Evolutionary conservation across 768 basidiomycete genomes (phyloP).

Genomic region (Termitomyces sp.): DNA sequence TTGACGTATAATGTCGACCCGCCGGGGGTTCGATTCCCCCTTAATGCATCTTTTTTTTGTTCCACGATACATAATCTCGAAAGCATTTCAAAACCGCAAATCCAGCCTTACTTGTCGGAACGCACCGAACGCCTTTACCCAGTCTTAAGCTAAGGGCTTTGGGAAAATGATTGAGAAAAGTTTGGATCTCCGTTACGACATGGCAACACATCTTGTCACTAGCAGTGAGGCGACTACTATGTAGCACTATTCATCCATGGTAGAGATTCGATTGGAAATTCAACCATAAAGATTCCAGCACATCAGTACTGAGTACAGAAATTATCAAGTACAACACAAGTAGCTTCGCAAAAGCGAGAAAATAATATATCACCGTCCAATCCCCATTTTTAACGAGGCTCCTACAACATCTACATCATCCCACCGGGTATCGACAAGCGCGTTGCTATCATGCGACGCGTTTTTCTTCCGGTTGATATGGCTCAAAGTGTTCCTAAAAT

Average conservation of each 20-base stretch:
- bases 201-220: no score
- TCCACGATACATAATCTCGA: no score
- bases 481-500: slow-evolving; percentile 87
- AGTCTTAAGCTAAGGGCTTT: no score
- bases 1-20: slow-evolving; percentile 51
- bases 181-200: no score
- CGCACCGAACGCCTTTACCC: no score
- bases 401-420: slow-evolving; percentile 88
- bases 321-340: slow-evolving; percentile 9
- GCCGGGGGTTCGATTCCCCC: slow-evolving; percentile 88
- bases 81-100: no score
- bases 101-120: no score
- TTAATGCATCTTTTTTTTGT: slow-evolving; percentile 56
- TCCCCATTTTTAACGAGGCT: slow-evolving; percentile 86
- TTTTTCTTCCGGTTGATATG: slow-evolving; percentile 82
- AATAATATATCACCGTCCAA: slow-evolving; percentile 46
- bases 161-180: no score
- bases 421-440: slow-evolving; percentile 59
- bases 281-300: neutral
- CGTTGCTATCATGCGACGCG: slow-evolving; percentile 37
- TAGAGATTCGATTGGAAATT: no score
- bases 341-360: neutral
- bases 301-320: slow-evolving; percentile 7
- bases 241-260: no score
- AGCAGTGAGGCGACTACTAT: no score